These are phyloP conservation scores for Eimeria acervulina DNA, from an alignment of 169 alveolate species.

Conservation along the genomic window DNA sequence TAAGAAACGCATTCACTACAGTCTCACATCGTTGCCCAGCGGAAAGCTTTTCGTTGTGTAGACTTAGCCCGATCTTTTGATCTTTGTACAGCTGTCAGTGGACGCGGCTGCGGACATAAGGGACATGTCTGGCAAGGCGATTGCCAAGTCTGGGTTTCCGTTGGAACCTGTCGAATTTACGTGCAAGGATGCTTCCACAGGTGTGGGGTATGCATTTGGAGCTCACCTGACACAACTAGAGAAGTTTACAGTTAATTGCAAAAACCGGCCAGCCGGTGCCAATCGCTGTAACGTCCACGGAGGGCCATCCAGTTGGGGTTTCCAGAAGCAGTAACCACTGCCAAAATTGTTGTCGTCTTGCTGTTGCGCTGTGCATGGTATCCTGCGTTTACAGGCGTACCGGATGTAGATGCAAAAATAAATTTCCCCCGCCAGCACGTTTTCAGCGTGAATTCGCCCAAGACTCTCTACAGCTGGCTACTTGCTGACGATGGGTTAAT, in stretches of 20 bases:
- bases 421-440: constrained; percentile 3
- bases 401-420: not conserved
- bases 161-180: constrained; percentile 23
- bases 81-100: constrained; percentile 20
- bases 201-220: not conserved
- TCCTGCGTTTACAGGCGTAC: not conserved
- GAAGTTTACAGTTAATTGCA: not conserved
- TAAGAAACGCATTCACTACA: not conserved
- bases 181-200: constrained; percentile 10
- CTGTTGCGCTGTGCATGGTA: not conserved
- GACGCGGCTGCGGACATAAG: constrained; percentile 15
- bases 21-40: not conserved
- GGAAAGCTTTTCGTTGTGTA: not conserved
- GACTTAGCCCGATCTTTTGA: not conserved
- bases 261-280: not conserved
- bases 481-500: not conserved
- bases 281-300: not conserved
- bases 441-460: not conserved
- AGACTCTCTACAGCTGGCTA: constrained; percentile 39
- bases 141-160: constrained; percentile 1
- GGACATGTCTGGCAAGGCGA: constrained; percentile 3
- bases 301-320: not conserved
- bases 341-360: not conserved
- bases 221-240: not conserved
- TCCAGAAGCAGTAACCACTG: not conserved